Evolutionary conservation across 2,329 filamentous ascomycete genomes (phyloP).

Genomic region (Trichophyton mentagrophytes): DNA sequence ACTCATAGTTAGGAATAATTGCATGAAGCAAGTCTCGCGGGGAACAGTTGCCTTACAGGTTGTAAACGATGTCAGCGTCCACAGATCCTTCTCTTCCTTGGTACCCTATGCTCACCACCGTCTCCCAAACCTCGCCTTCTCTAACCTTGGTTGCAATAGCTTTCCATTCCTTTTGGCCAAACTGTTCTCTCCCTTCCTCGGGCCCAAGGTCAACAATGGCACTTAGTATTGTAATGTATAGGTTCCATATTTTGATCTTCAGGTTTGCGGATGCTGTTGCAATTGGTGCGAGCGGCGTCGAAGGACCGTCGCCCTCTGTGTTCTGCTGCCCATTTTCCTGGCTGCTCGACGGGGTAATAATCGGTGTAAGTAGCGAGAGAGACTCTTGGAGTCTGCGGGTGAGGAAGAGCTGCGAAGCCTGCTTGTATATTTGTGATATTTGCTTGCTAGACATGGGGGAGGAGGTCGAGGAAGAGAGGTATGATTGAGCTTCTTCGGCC

Average conservation of each 20-base stretch:
- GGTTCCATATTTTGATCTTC: constrained; percentile 89
- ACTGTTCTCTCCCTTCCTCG: constrained; percentile 78
- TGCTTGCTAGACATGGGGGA: constrained; percentile 51
- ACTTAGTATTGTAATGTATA: constrained; percentile 89
- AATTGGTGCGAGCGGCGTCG: constrained; percentile 53
- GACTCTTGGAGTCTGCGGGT: constrained; percentile 88
- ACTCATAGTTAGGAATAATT: neutral
- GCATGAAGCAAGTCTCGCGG: constrained; percentile 5
- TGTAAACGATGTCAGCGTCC: constrained; percentile 75
- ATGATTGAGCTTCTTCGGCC: neutral
- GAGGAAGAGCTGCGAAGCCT: constrained; percentile 85
- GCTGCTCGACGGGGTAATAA: constrained; percentile 50
- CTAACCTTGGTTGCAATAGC: constrained; percentile 69
- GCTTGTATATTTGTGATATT: constrained; percentile 85
- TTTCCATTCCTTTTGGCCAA: constrained; percentile 78
- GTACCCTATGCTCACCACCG: constrained; percentile 77
- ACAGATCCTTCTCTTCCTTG: constrained; percentile 78
- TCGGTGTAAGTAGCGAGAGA: constrained; percentile 67
- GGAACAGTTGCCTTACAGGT: constrained; percentile 31
- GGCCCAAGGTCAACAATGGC: constrained; percentile 77
- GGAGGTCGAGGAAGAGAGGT: constrained; percentile 46
- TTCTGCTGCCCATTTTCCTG: constrained; percentile 27
- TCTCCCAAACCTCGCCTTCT: constrained; percentile 87
- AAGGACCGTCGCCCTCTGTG: constrained; percentile 30
- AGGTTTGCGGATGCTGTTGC: constrained; percentile 68